Conservation (phyloP, 2,329 filamentous ascomycete genomes). For the Epichloe elymi region DNA sequence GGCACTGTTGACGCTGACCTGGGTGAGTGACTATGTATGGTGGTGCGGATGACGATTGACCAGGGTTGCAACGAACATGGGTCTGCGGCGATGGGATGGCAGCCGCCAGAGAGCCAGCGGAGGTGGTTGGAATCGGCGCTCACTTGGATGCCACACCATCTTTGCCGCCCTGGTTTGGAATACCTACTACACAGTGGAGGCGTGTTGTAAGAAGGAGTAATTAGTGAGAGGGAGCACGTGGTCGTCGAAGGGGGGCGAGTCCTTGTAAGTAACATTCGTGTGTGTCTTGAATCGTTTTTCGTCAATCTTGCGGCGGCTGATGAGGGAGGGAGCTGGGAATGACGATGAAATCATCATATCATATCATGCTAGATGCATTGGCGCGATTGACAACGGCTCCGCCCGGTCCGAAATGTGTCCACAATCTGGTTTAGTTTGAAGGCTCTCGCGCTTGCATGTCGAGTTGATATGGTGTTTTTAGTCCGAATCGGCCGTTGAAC, state of each 20-base stretch:
- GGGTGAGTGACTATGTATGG: neutral
- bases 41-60: conserved; percentile 4
- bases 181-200: neutral
- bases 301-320: neutral
- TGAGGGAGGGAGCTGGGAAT: neutral
- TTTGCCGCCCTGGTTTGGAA: neutral
- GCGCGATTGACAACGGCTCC: neutral
- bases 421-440: neutral
- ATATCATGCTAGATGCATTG: neutral
- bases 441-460: neutral
- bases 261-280: neutral
- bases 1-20: conserved; percentile 3
- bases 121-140: neutral
- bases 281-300: neutral
- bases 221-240: neutral
- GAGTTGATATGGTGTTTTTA: neutral
- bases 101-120: neutral
- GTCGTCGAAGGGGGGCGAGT: neutral
- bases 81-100: neutral
- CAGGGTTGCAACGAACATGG: conserved; percentile 7
- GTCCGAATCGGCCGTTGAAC: neutral
- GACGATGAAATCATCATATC: no score
- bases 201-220: neutral
- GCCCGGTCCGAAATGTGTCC: neutral
- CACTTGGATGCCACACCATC: conserved; percentile 2